These are phyloP conservation scores for Lodderomyces jiufengensis DNA, from an alignment of 1,139 yeast species.

Conservation along the genomic window DNA sequence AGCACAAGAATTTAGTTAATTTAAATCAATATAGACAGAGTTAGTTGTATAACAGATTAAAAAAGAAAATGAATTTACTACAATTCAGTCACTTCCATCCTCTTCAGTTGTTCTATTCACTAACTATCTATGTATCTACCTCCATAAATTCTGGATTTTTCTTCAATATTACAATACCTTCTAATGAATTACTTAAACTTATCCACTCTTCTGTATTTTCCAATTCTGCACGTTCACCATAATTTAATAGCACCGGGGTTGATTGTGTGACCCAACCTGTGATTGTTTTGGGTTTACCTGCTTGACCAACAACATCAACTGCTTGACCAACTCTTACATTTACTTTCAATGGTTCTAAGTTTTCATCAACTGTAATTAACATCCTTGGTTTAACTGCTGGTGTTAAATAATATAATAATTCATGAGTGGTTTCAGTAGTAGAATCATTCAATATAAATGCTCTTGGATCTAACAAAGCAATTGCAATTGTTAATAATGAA, in stretches of 20 bases:
- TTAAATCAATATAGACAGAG: background rate
- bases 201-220: constrained; percentile 88
- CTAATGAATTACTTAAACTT: constrained; percentile 76
- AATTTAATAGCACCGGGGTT: constrained; percentile 89
- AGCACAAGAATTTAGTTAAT: constrained; percentile 66
- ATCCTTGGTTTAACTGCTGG: constrained; percentile 92
- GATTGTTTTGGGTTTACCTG: constrained; percentile 97
- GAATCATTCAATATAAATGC: constrained; percentile 53
- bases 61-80: background rate
- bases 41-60: background rate
- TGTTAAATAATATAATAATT: constrained; percentile 77
- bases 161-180: constrained; percentile 88
- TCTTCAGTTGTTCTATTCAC: background rate
- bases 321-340: constrained; percentile 98
- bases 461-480: constrained; percentile 83
- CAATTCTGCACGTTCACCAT: constrained; percentile 95
- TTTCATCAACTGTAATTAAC: constrained; percentile 89
- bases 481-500: constrained; percentile 78
- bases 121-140: constrained; percentile 45
- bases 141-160: constrained; percentile 89
- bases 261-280: constrained; percentile 99
- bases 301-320: constrained; percentile 97
- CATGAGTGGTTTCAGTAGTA: constrained; percentile 61
- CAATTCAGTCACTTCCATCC: no score
- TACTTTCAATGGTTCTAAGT: constrained; percentile 82